phyloP scores from a whole-genome alignment of 768 basidiomycete species.

The Suillus americanus region DNA sequence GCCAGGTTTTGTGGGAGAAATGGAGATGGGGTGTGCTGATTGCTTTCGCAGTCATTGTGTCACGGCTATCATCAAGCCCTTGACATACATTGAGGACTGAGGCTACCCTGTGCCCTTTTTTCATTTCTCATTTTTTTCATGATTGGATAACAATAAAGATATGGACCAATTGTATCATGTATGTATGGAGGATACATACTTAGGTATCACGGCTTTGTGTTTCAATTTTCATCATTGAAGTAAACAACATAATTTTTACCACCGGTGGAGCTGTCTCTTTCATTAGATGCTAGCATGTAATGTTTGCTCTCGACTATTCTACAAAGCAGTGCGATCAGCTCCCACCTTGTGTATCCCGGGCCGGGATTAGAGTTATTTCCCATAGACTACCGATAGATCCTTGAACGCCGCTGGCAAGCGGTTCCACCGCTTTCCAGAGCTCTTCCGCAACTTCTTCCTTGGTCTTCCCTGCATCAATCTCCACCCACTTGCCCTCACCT shows the following conservation, averaged over 20 bases:
- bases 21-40: constrained; percentile 84
- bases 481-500: constrained; percentile 44
- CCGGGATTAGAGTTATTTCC: constrained; percentile 21
- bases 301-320: background rate
- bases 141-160: constrained; percentile 5
- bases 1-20: constrained; percentile 74
- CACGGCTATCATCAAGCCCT: constrained; percentile 62
- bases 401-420: constrained; percentile 38
- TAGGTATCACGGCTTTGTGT: background rate
- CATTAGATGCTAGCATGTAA: background rate
- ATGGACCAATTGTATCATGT: constrained; percentile 6
- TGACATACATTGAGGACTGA: constrained; percentile 15
- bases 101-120: constrained; percentile 7
- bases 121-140: constrained; percentile 5
- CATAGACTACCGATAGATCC: constrained; percentile 52
- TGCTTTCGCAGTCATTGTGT: constrained; percentile 74
- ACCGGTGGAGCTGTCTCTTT: background rate
- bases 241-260: background rate
- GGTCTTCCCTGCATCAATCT: constrained; percentile 56
- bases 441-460: constrained; percentile 50
- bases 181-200: constrained; percentile 4
- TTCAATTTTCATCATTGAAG: background rate
- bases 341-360: background rate
- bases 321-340: background rate
- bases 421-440: constrained; percentile 53